Percentiles rank a stretch among this genome's conserved stretches.
Conservation (phyloP, 2,329 filamentous ascomycete species). For the Fusarium guadeloupense region DNA sequence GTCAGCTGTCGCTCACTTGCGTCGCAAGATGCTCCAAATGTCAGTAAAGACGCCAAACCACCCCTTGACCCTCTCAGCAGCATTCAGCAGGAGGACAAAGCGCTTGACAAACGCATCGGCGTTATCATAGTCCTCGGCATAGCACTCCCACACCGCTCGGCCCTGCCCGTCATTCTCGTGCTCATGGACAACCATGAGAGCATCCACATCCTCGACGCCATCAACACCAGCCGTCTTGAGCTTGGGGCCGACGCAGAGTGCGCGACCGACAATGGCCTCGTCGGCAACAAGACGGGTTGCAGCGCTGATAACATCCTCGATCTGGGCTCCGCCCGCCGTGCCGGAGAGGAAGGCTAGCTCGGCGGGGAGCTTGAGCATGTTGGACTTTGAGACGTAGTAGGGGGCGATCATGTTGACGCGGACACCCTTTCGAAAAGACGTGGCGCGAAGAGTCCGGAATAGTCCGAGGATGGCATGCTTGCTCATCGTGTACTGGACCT, state of each 20-base stretch:
- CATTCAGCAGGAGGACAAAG: conserved; percentile 64
- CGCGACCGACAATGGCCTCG: conserved; percentile 63
- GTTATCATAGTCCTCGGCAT: conserved; percentile 66
- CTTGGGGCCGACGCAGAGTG: conserved; percentile 66
- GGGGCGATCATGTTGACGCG: conserved; percentile 73
- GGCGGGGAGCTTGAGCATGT: conserved; percentile 56
- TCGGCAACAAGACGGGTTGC: conserved; percentile 70
- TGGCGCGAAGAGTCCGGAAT: conserved; percentile 66
- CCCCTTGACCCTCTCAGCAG: conserved; percentile 57
- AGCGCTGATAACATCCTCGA: conserved; percentile 71
- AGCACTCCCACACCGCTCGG: conserved; percentile 67
- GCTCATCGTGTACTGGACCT: conserved; percentile 65
- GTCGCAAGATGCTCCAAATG: conserved; percentile 35
- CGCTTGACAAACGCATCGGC: conserved; percentile 65
- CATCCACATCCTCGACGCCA: conserved; percentile 48
- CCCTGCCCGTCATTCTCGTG: conserved; percentile 53
- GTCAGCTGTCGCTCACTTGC: conserved; percentile 25
- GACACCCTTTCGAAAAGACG: conserved; percentile 57
- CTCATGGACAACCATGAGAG: conserved; percentile 34
- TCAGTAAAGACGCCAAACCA: conserved; percentile 60
- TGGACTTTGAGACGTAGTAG: conserved; percentile 72
- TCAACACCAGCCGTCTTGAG: conserved; percentile 45
- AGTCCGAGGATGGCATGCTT: conserved; percentile 75
- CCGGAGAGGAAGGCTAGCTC: conserved; percentile 66
- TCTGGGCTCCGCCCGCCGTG: conserved; percentile 56